phyloP scores from a whole-genome alignment of 1,139 yeast genomes.

The Suhomyces bolitotheri region DNA sequence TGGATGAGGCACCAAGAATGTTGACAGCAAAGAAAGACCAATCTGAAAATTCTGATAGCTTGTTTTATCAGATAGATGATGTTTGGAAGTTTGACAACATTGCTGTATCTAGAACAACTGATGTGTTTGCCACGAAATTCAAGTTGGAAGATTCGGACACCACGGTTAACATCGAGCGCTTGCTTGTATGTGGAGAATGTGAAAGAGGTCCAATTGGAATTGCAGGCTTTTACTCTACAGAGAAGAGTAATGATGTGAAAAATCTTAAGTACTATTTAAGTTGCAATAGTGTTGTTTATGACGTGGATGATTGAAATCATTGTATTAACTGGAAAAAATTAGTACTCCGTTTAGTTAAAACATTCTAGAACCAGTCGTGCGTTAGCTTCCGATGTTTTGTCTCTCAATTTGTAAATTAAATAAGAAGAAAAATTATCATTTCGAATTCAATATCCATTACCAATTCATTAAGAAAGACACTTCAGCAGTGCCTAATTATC shows the following conservation, averaged over 20 bases:
- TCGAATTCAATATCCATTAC: too few species aligned
- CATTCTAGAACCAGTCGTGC: too few species aligned
- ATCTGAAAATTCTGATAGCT: constrained; percentile 6
- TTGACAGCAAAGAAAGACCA: constrained; percentile 9
- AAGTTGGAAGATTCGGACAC: constrained; percentile 3
- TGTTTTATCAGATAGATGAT: constrained; percentile 45
- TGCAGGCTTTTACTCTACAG: constrained; percentile 43
- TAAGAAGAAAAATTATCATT: too few species aligned
- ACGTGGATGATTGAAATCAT: constrained; percentile 17
- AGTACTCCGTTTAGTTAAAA: too few species aligned
- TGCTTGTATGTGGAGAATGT: constrained; percentile 69
- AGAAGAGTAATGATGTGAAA: constrained; percentile 32
- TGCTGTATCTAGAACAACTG: constrained; percentile 62
- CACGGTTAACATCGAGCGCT: constrained; percentile 39
- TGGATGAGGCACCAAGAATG: constrained; percentile 34
- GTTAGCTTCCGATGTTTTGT: too few species aligned
- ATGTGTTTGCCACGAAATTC: constrained; percentile 19
- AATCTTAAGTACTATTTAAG: constrained; percentile 46
- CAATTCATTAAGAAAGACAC: too few species aligned
- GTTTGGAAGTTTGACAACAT: constrained; percentile 79
- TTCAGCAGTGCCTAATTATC: too few species aligned
- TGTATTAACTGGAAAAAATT: too few species aligned
- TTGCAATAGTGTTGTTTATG: constrained; percentile 45
- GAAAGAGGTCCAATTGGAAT: constrained; percentile 75
- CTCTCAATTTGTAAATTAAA: too few species aligned